Evolutionary conservation across 2,329 filamentous ascomycete species (phyloP), one percentile per base, ranked within the genome.

Genomic region (Huntiella decipiens): DNA sequence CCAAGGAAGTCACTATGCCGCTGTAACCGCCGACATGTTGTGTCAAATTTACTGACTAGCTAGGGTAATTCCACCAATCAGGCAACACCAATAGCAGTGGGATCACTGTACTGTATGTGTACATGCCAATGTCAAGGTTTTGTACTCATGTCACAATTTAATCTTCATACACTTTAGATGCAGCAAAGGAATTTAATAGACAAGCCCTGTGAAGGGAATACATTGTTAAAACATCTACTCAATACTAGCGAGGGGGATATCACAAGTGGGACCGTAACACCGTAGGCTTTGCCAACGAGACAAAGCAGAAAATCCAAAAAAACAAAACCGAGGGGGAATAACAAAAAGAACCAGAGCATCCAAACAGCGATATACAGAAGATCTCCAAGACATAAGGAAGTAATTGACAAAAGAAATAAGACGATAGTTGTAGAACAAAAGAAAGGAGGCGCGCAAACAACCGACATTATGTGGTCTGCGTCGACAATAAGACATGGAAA

Each of bases 391-490:
- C 32, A 44, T 22, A 19, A 41, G 15, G 22, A n/a, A n/a, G 15
- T 28, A 38, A 28, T 15, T 33, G 17, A 31, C 17, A 40, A 11
- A 43, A 22, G 33, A 43, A 43, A 45, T 38, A 47, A 39, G 12
- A 17, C 13, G 4, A 31, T 35, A 16, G 37, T 39, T 1, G 15
- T 17, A 39, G 37, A 39, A 39, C 22, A 39, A 19, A 39, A 39
- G 37, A 39, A 10, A 17, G 5, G 37, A 39, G 11, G 15, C 37
- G 15, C 37, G 16, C 16, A 17, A 19, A 39, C 5, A 39, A 17
- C 37, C 16, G 37, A 19, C 16, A 39, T 19, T 11, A 19, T 12
- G 15, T 39, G 15, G n/a, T 17, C 22, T 28, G 22, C 22, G 6
- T 28, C 22, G 22, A 28, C 22, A 28, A 39, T 4, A 39, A 17